A percentile compares a stretch with the other conserved stretches of the same genome.
phyloP scores from a whole-genome alignment of 345 rosid genomes.

The Salix koriyanagi region DNA sequence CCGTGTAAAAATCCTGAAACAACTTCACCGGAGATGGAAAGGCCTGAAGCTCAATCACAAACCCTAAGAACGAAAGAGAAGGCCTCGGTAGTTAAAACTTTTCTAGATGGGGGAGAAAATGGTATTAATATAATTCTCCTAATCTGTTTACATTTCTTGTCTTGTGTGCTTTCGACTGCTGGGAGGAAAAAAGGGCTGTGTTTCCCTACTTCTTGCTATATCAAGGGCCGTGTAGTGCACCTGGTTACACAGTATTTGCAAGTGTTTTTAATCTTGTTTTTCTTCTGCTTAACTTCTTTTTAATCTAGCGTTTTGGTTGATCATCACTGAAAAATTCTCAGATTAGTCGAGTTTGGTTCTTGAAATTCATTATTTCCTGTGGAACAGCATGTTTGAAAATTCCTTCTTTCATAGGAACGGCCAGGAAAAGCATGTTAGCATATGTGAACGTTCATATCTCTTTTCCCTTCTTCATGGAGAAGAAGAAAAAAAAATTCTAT shows the following conservation, averaged over 20 bases:
- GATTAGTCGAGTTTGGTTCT: no score
- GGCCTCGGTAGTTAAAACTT: background rate
- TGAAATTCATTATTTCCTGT: no score
- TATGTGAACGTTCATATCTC: no score
- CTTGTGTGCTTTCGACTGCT: background rate
- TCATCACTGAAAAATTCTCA: no score
- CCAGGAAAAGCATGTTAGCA: no score
- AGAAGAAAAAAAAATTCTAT: no score
- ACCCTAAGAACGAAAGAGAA: background rate
- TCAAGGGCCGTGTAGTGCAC: conserved; percentile 9
- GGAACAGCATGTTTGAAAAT: no score
- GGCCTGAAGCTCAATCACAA: background rate
- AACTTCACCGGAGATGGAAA: background rate
- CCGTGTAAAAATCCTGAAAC: conserved; percentile 3
- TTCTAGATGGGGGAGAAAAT: conserved; percentile 4
- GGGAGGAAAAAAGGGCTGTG: background rate
- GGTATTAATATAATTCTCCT: background rate
- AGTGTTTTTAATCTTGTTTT: background rate
- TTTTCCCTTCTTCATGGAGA: no score
- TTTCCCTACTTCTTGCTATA: background rate
- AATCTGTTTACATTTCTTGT: background rate
- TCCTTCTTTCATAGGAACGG: no score
- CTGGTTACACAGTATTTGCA: background rate
- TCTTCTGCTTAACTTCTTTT: background rate
- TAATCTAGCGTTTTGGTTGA: no score